Evolutionary conservation across 768 basidiomycete species (phyloP).

Genomic region (Pleurotus pulmonarius): DNA sequence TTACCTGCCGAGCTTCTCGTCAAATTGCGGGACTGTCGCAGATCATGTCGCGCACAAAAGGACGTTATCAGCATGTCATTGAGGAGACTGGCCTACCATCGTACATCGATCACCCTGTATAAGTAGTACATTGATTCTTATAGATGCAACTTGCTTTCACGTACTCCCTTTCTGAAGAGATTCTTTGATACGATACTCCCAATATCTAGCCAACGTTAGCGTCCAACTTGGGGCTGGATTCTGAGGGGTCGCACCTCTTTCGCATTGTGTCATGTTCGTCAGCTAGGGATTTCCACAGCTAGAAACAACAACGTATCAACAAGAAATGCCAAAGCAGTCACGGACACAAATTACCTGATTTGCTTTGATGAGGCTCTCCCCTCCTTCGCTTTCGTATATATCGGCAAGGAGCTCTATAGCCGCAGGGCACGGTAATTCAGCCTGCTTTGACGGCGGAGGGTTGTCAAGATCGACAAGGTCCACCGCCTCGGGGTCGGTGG

Average conservation of each 20-base stretch:
- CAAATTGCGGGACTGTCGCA: too few species aligned
- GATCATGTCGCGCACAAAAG: too few species aligned
- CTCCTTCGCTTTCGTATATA: slow-evolving; percentile 55
- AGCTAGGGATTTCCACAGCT: slow-evolving; percentile 74
- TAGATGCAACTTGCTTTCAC: neutral
- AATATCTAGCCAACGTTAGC: slow-evolving; percentile 50
- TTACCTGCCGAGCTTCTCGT: too few species aligned
- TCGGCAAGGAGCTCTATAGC: slow-evolving; percentile 90
- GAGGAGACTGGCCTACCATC: too few species aligned
- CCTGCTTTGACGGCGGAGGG: slow-evolving; percentile 58
- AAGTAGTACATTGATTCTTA: too few species aligned
- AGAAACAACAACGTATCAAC: neutral
- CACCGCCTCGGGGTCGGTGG: slow-evolving; percentile 19
- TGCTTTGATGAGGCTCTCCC: slow-evolving; percentile 41
- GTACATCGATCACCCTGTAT: too few species aligned
- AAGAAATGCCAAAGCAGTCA: neutral
- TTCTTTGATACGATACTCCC: slow-evolving; percentile 69
- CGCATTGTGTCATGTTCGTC: slow-evolving; percentile 70
- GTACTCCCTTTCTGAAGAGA: slow-evolving; percentile 24
- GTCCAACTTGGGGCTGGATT: neutral
- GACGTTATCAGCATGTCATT: too few species aligned
- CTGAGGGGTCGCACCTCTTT: slow-evolving; percentile 50
- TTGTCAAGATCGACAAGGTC: slow-evolving; percentile 73
- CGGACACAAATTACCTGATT: slow-evolving; percentile 35
- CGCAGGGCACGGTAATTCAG: slow-evolving; percentile 71